Base-by-base conservation (phyloP, 108 stramenopile genomes). In the Pseudonitzschia pungens region DNA sequence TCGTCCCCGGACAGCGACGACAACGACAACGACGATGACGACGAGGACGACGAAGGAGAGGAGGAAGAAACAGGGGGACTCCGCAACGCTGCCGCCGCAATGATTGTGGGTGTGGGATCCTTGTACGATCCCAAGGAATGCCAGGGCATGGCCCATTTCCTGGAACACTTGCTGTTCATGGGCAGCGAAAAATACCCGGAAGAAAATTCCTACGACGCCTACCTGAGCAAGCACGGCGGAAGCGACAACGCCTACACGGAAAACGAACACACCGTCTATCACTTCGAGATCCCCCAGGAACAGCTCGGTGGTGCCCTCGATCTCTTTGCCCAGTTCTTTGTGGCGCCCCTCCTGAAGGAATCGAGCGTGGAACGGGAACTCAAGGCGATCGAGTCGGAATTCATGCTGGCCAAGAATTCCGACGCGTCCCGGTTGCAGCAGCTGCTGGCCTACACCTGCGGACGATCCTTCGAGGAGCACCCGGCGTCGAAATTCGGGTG, bases 131-230 rank as follows among this genome's bases (percentile, higher is more conserved):
- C 98, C 0, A 84, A 84, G 3, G 74, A 88, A 53, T 75, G 89
- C 40, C 97, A 95, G 65, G 97, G 99, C 15, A 60, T 96, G 59
- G 86, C 96, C 0, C 98, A 99, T 70, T 97, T 96, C 74, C 75
- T 97, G 52, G 98, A 99, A 65, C 95, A 97, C 71, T 90, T 99
- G 90, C 78, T 99, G 28, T 99, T 99, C 77, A 86, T 98, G 82
- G 98, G 98, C 28, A 96, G 91, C 7, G 83, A 92, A 48, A 89
- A 92, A 58, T 99, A 95, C 79, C 96, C 96, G 27, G 75, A 74
- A 48, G 96, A 97, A 71, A 95, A 98, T 68, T 83, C 76, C 24
- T 99, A 94, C 73, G 83, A 88, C 59, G 70, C 82, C 27, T 98
- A 85, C 56, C 78, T 99, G 36, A 80, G 84, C 48, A 93, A 90